Conservation (phyloP, 768 basidiomycete genomes). For the Lentinula raphanica region DNA sequence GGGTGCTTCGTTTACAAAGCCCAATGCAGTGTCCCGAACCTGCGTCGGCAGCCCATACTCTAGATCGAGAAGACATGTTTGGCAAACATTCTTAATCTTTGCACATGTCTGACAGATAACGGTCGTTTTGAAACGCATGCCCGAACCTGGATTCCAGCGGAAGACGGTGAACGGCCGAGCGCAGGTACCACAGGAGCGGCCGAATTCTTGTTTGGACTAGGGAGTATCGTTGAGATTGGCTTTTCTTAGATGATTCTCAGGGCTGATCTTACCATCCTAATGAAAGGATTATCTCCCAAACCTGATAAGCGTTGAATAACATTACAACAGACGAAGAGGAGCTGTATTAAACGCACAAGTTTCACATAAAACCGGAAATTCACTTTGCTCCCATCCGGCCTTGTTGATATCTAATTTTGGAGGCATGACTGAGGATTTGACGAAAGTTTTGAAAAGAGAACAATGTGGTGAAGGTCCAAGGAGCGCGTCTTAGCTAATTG, state of each 20-base stretch:
- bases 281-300: conserved; percentile 86
- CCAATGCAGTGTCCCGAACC: conserved; percentile 93
- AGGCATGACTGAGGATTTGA: conserved; percentile 35
- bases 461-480: conserved; percentile 8
- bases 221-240: not conserved
- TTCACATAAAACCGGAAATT: conserved; percentile 92
- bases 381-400: conserved; percentile 90
- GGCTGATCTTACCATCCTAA: conserved; percentile 72
- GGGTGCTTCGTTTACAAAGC: conserved; percentile 79
- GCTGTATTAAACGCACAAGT: conserved; percentile 60
- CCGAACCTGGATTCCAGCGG: conserved; percentile 95
- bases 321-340: not conserved
- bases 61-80: conserved; percentile 94
- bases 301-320: conserved; percentile 36
- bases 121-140: conserved; percentile 93
- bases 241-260: not conserved
- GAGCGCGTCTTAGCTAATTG: conserved; percentile 6
- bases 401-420: conserved; percentile 93
- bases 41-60: conserved; percentile 96
- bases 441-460: not conserved
- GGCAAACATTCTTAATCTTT: conserved; percentile 94
- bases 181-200: conserved; percentile 94
- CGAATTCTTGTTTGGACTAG: conserved; percentile 96
- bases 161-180: conserved; percentile 96
- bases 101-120: conserved; percentile 97